These are phyloP conservation scores for Spatholobus suberectus DNA, from an alignment of 306 rosid species.

Conservation along the genomic window DNA sequence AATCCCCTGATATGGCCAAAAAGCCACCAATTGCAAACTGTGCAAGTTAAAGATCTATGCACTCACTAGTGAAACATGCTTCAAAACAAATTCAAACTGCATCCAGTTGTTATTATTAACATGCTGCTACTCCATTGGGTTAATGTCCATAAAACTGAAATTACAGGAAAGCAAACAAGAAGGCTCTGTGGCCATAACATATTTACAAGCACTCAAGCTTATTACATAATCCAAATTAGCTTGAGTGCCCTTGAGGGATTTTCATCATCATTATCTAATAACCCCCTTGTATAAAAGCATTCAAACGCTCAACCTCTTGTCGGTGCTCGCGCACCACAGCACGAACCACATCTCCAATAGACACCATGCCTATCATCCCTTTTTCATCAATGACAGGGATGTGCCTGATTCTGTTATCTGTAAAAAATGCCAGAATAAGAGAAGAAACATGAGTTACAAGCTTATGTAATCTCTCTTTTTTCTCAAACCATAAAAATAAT, in stretches of 20 bases:
- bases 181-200: constrained; percentile 47
- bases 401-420: constrained; percentile 98
- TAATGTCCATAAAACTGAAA: constrained; percentile 22
- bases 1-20: neutral
- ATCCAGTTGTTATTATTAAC: constrained; percentile 49
- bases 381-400: constrained; percentile 78
- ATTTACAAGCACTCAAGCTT: constrained; percentile 64
- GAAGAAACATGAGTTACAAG: constrained; percentile 23
- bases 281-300: constrained; percentile 96
- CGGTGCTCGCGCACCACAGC: constrained; percentile 98
- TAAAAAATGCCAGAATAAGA: neutral
- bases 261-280: constrained; percentile 68
- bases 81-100: constrained; percentile 28
- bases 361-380: constrained; percentile 97
- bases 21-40: constrained; percentile 11
- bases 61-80: constrained; percentile 9
- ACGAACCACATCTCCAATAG: constrained; percentile 98
- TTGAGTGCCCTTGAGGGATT: constrained; percentile 35
- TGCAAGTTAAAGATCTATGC: constrained; percentile 9
- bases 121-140: constrained; percentile 17
- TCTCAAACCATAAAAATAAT: neutral
- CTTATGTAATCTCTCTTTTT: neutral
- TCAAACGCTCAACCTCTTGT: constrained; percentile 92
- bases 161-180: constrained; percentile 42
- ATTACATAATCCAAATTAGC: constrained; percentile 56